A percentile compares a stretch with the other conserved stretches of the same genome.
phyloP scores from a whole-genome alignment of 2,329 filamentous ascomycete species.

The Massarina eburnea region DNA sequence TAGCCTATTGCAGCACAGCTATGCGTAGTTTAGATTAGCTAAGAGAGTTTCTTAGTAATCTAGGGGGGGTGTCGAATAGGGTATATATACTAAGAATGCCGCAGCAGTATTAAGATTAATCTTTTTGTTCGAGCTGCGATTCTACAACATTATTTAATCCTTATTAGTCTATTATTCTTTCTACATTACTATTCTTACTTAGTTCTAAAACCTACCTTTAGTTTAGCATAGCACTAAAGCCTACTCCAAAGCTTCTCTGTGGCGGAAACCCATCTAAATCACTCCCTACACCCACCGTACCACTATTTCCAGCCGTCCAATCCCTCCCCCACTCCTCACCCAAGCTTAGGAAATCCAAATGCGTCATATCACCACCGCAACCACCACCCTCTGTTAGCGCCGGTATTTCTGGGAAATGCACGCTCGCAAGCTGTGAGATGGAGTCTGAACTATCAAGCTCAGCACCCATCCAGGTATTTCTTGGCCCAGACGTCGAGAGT shows the following conservation, averaged over 20 bases:
- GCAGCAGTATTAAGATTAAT: too few relatives aligned
- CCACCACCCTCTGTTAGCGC: conserved; percentile 9
- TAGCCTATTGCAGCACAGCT: too few relatives aligned
- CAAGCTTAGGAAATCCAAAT: conserved; percentile 34
- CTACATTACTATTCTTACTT: too few relatives aligned
- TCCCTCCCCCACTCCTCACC: conserved; percentile 23
- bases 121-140: too few relatives aligned
- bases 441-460: conserved; percentile 25
- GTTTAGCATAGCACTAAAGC: conserved; percentile 6
- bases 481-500: conserved; percentile 9
- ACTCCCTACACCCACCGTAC: conserved; percentile 17
- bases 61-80: too few relatives aligned
- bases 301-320: conserved; percentile 13
- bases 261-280: conserved; percentile 36
- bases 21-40: too few relatives aligned
- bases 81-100: too few relatives aligned
- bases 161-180: too few relatives aligned
- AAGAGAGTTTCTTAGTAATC: too few relatives aligned
- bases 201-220: too few relatives aligned
- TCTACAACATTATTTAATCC: too few relatives aligned
- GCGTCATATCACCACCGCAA: conserved; percentile 19
- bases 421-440: conserved; percentile 28
- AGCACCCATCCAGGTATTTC: conserved; percentile 31
- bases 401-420: conserved; percentile 37
- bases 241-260: conserved; percentile 19